These are phyloP conservation scores for Rubroboletus satanas DNA, from an alignment of 768 basidiomycete species.

Conservation along the genomic window DNA sequence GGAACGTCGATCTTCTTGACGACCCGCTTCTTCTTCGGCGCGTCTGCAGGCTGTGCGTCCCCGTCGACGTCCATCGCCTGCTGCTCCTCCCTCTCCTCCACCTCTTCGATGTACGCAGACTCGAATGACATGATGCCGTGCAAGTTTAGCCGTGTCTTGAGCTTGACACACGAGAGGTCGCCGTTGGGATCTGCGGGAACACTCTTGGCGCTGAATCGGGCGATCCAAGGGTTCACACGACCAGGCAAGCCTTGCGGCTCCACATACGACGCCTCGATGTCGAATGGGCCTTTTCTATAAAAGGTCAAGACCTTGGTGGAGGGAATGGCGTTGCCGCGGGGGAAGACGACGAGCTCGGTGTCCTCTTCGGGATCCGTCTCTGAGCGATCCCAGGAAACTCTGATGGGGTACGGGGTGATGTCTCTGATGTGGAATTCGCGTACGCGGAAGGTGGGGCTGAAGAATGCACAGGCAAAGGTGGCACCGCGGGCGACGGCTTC, in stretches of 20 bases:
- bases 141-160: conserved; percentile 84
- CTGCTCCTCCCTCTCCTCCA: conserved; percentile 70
- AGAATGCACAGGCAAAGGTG: conserved; percentile 95
- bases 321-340: conserved; percentile 77
- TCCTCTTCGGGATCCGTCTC: conserved; percentile 81
- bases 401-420: conserved; percentile 84
- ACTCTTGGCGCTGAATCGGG: conserved; percentile 74
- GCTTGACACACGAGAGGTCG: conserved; percentile 79
- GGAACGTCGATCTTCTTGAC: conserved; percentile 80
- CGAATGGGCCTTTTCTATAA: conserved; percentile 85
- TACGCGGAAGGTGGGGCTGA: conserved; percentile 96
- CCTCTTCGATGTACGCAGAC: conserved; percentile 77
- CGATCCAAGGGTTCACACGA: conserved; percentile 80
- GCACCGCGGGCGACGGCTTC: conserved; percentile 95
- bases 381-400: conserved; percentile 78
- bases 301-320: conserved; percentile 96
- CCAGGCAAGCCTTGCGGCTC: conserved; percentile 71
- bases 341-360: conserved; percentile 89
- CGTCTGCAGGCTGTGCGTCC: conserved; percentile 37
- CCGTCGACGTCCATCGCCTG: conserved; percentile 66
- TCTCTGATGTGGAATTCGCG: conserved; percentile 91
- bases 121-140: conserved; percentile 90
- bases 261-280: conserved; percentile 81
- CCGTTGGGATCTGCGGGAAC: conserved; percentile 68
- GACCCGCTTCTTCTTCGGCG: conserved; percentile 79